phyloP scores from a whole-genome alignment of 495 filamentous ascomycete species.

The Alectoria sarmentosa region DNA sequence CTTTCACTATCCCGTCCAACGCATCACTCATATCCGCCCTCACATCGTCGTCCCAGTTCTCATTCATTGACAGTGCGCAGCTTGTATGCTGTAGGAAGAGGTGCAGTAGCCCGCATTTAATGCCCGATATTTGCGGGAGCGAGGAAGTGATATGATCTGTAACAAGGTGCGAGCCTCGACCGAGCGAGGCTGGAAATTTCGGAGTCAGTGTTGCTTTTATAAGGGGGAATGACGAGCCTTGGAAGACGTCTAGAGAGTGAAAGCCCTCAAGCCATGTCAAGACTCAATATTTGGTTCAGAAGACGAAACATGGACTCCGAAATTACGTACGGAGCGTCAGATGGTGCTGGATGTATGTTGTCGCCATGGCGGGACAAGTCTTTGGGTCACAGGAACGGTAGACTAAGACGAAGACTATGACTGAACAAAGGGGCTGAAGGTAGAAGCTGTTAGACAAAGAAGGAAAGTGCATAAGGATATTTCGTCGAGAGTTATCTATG shows the following conservation, averaged over 20 bases:
- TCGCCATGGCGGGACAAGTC: slow-evolving; percentile 33
- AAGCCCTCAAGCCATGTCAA: no score
- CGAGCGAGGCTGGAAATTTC: no score
- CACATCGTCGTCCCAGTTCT: slow-evolving; percentile 88
- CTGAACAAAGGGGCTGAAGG: slow-evolving; percentile 34
- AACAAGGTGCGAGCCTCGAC: slow-evolving; percentile 84
- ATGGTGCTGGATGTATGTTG: slow-evolving; percentile 32
- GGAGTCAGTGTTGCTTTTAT: no score
- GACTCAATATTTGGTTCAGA: no score
- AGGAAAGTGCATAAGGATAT: background rate
- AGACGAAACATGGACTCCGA: no score
- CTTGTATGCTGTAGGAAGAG: slow-evolving; percentile 89
- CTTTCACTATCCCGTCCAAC: slow-evolving; percentile 78
- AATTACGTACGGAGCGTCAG: slow-evolving; percentile 75
- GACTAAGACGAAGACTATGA: slow-evolving; percentile 48
- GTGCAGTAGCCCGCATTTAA: slow-evolving; percentile 81
- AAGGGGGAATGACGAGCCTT: no score
- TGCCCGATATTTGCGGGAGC: slow-evolving; percentile 64
- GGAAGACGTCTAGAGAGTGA: no score
- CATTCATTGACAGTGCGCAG: slow-evolving; percentile 80
- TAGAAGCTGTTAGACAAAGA: background rate
- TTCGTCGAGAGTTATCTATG: no score
- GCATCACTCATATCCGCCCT: slow-evolving; percentile 88
- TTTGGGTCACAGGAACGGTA: slow-evolving; percentile 17
- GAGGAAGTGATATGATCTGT: slow-evolving; percentile 60